These are phyloP conservation scores for Ilex aquifolium DNA, from an alignment of 257 asterid species.

Conservation along the genomic window DNA sequence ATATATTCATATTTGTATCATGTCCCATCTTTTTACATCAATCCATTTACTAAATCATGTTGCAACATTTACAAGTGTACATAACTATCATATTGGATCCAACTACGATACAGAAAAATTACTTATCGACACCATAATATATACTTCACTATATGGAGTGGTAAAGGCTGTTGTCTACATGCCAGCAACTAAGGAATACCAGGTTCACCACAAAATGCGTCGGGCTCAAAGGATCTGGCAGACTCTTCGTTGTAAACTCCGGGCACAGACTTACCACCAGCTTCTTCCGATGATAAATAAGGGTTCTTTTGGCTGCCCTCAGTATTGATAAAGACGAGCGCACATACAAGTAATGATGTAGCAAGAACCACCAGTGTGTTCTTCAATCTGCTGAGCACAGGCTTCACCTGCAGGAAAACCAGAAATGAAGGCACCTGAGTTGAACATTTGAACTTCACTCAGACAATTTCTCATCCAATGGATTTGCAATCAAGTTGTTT, in stretches of 20 bases:
- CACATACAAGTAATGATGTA: constrained; percentile 47
- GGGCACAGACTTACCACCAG: constrained; percentile 56
- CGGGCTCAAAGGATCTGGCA: constrained; percentile 81
- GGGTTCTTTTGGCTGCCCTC: constrained; percentile 31
- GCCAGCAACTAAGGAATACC: constrained; percentile 12
- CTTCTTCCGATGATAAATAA: constrained; percentile 25
- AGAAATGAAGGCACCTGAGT: not conserved
- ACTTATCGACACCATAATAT: no score
- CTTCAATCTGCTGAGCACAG: constrained; percentile 65
- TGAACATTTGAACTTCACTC: no score
- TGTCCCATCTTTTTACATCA: no score
- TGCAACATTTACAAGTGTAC: no score
- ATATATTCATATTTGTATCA: no score
- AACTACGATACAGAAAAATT: no score
- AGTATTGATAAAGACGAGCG: constrained; percentile 26
- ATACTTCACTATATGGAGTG: not conserved
- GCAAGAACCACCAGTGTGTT: constrained; percentile 77
- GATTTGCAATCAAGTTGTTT: not conserved
- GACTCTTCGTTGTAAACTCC: constrained; percentile 84
- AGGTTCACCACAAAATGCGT: constrained; percentile 77
- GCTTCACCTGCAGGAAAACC: constrained; percentile 58
- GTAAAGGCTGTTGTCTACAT: not conserved
- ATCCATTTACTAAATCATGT: no score
- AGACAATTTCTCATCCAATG: no score
- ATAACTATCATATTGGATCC: no score